These are phyloP conservation scores for Penicillium sp. DNA, from an alignment of 2,329 filamentous ascomycete species.

Conservation along the genomic window DNA sequence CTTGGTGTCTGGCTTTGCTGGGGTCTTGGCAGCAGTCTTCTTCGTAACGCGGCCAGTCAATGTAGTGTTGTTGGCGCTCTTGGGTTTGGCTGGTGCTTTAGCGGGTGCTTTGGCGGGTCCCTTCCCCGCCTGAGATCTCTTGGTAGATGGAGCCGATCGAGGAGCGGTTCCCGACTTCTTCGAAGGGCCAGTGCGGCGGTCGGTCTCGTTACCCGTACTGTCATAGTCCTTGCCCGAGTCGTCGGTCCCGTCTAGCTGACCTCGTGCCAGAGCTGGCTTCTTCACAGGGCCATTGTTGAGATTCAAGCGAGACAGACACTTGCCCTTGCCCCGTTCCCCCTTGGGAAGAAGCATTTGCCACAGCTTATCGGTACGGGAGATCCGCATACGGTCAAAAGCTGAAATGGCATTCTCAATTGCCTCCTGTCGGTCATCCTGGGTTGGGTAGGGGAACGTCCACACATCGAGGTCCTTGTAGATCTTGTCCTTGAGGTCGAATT, in stretches of 20 bases:
- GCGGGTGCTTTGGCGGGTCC: constrained; percentile 30
- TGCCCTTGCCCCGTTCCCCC: constrained; percentile 58
- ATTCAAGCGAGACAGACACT: constrained; percentile 55
- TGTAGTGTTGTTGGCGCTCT: constrained; percentile 48
- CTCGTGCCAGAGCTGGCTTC: constrained; percentile 36
- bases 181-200: constrained; percentile 28
- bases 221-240: constrained; percentile 34
- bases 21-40: constrained; percentile 41
- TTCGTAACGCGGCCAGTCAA: constrained; percentile 42
- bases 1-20: constrained; percentile 40
- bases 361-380: constrained; percentile 55
- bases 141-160: constrained; percentile 24
- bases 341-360: constrained; percentile 59
- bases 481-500: constrained; percentile 54
- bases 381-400: constrained; percentile 58
- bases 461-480: constrained; percentile 58
- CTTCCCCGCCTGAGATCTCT: constrained; percentile 40
- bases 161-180: constrained; percentile 27
- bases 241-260: constrained; percentile 35
- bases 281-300: constrained; percentile 42
- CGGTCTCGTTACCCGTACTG: constrained; percentile 36
- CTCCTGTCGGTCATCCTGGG: constrained; percentile 51
- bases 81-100: constrained; percentile 34
- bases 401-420: constrained; percentile 60
- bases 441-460: constrained; percentile 56